phyloP scores from a whole-genome alignment of 331 rosid species.

The Cucumis variabilis region DNA sequence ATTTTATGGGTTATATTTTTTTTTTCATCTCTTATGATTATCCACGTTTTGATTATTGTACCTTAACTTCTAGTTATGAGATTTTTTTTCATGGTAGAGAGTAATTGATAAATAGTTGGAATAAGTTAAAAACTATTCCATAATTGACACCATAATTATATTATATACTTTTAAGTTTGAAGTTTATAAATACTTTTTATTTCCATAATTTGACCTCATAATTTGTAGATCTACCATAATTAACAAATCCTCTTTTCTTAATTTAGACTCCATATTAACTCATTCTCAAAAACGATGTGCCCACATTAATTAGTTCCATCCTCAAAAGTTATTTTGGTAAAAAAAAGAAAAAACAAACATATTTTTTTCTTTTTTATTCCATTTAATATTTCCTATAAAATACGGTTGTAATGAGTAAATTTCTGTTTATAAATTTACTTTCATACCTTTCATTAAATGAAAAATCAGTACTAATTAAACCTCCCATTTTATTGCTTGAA shows the following conservation, averaged over 20 bases:
- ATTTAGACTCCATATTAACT: neutral
- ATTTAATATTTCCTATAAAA: neutral
- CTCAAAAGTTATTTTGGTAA: neutral
- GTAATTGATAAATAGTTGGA: too few relatives aligned
- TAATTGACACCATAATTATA: neutral
- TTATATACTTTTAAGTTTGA: neutral
- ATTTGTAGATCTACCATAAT: neutral
- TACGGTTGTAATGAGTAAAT: neutral
- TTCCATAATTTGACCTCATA: neutral
- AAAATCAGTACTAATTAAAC: neutral
- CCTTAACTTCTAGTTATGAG: too few relatives aligned
- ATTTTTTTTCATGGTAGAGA: too few relatives aligned
- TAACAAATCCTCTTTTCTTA: neutral
- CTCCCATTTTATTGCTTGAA: too few relatives aligned
- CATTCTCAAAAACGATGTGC: neutral
- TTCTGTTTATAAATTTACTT: neutral
- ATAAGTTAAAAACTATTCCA: too few relatives aligned
- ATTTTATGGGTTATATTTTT: too few relatives aligned
- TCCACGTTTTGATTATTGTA: too few relatives aligned
- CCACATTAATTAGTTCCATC: neutral
- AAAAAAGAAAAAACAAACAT: neutral
- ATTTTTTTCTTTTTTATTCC: neutral
- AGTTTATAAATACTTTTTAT: neutral
- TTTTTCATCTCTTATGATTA: too few relatives aligned
- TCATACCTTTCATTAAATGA: neutral